A percentile compares a stretch with the other conserved stretches of the same genome.
phyloP scores from a whole-genome alignment of 1,139 yeast species.

The Lodderomyces elongisporus region DNA sequence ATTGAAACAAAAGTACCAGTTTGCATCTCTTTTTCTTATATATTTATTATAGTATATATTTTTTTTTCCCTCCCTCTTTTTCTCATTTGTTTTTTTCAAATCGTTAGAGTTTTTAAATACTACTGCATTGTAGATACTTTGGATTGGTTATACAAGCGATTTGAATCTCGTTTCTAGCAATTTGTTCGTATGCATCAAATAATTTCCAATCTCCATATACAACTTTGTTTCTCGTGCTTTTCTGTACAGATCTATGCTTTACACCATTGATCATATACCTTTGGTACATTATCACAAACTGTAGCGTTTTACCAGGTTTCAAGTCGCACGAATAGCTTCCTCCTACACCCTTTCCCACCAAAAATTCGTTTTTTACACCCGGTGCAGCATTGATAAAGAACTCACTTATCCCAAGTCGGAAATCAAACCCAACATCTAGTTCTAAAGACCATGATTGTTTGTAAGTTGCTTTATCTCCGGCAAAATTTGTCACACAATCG shows the following conservation, averaged over 20 bases:
- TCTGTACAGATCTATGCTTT: constrained; percentile 14
- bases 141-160: constrained; percentile 28
- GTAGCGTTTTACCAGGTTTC: constrained; percentile 17
- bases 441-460: constrained; percentile 22
- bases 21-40: background rate
- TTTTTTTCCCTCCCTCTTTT: too few species aligned
- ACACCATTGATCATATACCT: constrained; percentile 14
- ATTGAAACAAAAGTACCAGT: background rate
- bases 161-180: constrained; percentile 16
- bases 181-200: constrained; percentile 11
- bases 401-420: constrained; percentile 14
- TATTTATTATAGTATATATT: too few species aligned
- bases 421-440: constrained; percentile 14
- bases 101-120: background rate
- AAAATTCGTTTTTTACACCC: constrained; percentile 11
- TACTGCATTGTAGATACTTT: too few species aligned
- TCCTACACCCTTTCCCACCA: constrained; percentile 13
- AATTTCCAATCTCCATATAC: constrained; percentile 18
- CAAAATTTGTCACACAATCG: constrained; percentile 11
- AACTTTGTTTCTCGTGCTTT: constrained; percentile 6
- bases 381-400: constrained; percentile 15
- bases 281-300: constrained; percentile 19
- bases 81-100: background rate
- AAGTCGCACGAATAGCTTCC: constrained; percentile 21
- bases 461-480: constrained; percentile 15